Conservation (phyloP, 306 rosid species). For the Sophora flavescens region DNA sequence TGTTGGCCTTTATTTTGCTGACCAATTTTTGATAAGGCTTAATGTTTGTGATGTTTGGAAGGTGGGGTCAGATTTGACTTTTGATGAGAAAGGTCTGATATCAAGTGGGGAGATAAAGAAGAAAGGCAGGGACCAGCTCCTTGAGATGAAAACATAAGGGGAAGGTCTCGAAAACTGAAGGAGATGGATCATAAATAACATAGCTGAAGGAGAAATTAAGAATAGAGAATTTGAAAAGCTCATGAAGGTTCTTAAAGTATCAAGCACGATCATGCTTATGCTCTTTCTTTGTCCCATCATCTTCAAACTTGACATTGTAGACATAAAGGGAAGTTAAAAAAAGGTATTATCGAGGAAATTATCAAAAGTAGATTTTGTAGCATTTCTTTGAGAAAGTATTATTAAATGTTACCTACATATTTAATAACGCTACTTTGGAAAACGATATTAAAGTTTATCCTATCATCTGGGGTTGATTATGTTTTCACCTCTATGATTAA, state of each 20-base stretch:
- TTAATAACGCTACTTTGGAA: too few species aligned
- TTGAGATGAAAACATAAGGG: constrained; percentile 46
- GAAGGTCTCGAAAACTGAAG: constrained; percentile 42
- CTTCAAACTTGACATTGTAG: too few species aligned
- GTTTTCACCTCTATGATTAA: too few species aligned
- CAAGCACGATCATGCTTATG: neutral
- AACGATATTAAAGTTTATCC: too few species aligned
- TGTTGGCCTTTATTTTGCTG: constrained; percentile 66
- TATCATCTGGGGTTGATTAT: too few species aligned
- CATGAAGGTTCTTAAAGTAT: constrained; percentile 45
- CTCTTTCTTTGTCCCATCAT: neutral
- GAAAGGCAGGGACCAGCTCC: constrained; percentile 55
- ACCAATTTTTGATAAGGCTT: constrained; percentile 56
- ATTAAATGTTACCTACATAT: too few species aligned
- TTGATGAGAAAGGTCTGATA: constrained; percentile 51
- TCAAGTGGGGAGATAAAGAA: constrained; percentile 49
- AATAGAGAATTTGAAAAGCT: constrained; percentile 46
- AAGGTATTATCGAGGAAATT: too few species aligned
- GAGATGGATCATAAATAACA: constrained; percentile 34
- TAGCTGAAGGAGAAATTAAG: constrained; percentile 43
- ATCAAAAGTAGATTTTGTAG: too few species aligned
- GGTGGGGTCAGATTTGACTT: constrained; percentile 56
- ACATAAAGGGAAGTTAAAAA: too few species aligned
- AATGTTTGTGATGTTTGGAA: constrained; percentile 69
- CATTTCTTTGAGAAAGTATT: too few species aligned